Conservation (phyloP, 179 eudicot species). For the Silene coronaria region DNA sequence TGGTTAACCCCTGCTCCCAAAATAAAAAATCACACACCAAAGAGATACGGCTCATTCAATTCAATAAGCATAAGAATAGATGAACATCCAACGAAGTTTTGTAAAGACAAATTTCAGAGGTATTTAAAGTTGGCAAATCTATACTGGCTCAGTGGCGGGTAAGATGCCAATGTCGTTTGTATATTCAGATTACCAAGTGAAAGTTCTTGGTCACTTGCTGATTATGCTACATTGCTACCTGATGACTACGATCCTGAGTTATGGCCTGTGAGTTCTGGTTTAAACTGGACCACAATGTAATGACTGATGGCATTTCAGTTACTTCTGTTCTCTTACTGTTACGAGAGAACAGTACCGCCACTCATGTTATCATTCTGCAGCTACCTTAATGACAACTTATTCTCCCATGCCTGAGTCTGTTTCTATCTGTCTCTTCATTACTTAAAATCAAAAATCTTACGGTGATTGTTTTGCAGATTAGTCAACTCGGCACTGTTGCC, state of each 20-base stretch:
- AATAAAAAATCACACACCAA: neutral
- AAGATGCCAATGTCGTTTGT: neutral
- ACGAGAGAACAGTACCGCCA: neutral
- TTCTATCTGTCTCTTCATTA: too few relatives aligned
- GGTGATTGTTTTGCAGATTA: constrained; percentile 47
- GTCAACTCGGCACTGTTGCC: constrained; percentile 75
- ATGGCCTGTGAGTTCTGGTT: neutral
- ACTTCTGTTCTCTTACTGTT: neutral
- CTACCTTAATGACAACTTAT: neutral
- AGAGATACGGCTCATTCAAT: neutral
- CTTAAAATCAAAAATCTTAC: neutral
- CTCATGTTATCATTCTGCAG: neutral
- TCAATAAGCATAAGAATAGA: neutral
- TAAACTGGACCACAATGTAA: neutral
- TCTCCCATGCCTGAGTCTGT: neutral
- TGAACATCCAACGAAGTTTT: neutral
- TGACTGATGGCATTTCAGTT: neutral
- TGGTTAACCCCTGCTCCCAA: neutral
- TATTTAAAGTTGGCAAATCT: neutral
- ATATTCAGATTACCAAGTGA: neutral
- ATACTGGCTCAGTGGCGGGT: neutral
- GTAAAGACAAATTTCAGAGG: neutral
- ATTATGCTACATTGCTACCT: neutral
- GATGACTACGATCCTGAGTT: neutral
- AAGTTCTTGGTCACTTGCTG: neutral